Evolutionary conservation across 129 eudicot species (phyloP).

Genomic region (Chrysanthemum lavandulifolium): DNA sequence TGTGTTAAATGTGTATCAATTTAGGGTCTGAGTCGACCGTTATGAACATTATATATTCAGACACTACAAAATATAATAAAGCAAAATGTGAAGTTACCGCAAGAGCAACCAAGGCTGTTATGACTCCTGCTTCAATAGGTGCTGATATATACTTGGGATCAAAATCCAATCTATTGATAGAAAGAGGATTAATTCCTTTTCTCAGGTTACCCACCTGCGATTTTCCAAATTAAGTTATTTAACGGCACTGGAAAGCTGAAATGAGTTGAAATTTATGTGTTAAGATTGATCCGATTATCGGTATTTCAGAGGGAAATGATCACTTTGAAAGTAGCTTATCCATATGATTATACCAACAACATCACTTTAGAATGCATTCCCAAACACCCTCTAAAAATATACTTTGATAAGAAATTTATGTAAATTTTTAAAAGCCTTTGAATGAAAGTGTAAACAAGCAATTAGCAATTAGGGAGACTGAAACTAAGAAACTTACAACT

Average conservation of each 20-base stretch:
- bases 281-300: too few species aligned
- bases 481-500: constrained; percentile 43
- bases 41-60: too few species aligned
- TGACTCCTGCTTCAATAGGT: constrained; percentile 69
- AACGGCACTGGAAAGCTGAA: not conserved
- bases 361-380: too few species aligned
- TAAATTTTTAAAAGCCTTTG: too few species aligned
- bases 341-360: too few species aligned
- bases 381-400: too few species aligned
- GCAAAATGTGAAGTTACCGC: constrained; percentile 51
- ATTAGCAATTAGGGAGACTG: not conserved
- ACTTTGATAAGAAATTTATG: too few species aligned
- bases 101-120: constrained; percentile 74
- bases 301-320: too few species aligned
- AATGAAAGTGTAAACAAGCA: too few species aligned
- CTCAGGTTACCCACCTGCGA: constrained; percentile 62
- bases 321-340: too few species aligned
- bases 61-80: not conserved
- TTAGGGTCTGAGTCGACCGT: too few species aligned
- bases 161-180: constrained; percentile 52
- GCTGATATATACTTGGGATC: constrained; percentile 59
- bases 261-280: not conserved
- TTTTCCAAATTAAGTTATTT: not conserved
- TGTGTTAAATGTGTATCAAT: not conserved
- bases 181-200: constrained; percentile 72